A percentile compares a stretch with the other conserved stretches of the same genome.
These are phyloP conservation scores for Phyllosticta citribraziliensis DNA, from an alignment of 2,329 filamentous ascomycete species.

Conservation along the genomic window DNA sequence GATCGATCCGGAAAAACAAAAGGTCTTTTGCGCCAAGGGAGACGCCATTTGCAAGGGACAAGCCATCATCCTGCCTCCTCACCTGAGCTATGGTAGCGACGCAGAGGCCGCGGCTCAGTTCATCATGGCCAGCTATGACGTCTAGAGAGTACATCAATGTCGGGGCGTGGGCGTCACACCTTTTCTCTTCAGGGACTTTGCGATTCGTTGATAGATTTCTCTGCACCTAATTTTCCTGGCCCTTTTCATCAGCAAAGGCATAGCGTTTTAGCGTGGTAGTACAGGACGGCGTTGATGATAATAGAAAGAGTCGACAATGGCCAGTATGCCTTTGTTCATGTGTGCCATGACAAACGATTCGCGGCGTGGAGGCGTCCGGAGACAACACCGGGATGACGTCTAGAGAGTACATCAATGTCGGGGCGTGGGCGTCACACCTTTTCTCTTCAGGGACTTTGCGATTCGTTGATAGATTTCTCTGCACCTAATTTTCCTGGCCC, in stretches of 20 bases:
- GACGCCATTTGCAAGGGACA: conserved; percentile 27
- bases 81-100: conserved; percentile 25
- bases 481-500: neutral
- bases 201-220: neutral
- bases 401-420: neutral
- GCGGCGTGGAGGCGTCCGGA: neutral
- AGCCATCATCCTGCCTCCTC: conserved; percentile 21
- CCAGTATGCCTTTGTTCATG: neutral
- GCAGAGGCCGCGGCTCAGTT: conserved; percentile 24
- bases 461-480: neutral
- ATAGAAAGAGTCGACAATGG: neutral
- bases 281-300: neutral
- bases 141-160: neutral
- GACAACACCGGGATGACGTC: too few species aligned
- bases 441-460: neutral
- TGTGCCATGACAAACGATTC: neutral
- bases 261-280: neutral
- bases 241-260: neutral
- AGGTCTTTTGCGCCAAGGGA: conserved; percentile 25
- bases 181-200: neutral
- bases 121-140: neutral
- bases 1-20: conserved; percentile 21
- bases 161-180: neutral
- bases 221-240: neutral
- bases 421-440: neutral